Percentiles rank a stretch among this genome's conserved stretches.
phyloP scores from a whole-genome alignment of 129 eudicot genomes.

The Escallonia herrerae region DNA sequence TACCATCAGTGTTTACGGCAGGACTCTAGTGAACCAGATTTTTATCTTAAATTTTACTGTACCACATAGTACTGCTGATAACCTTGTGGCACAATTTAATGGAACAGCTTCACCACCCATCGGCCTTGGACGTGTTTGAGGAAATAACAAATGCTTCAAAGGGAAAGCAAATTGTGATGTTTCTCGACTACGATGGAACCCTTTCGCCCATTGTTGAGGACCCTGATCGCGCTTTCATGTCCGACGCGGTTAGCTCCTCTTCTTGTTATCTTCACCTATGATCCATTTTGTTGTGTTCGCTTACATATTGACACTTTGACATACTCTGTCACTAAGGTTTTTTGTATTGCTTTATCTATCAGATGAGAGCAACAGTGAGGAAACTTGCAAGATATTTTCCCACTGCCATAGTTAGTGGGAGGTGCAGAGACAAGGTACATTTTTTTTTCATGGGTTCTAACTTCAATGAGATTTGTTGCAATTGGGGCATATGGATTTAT shows the following conservation, averaged over 20 bases:
- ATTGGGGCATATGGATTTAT: background rate
- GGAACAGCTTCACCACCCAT: slow-evolving; percentile 71
- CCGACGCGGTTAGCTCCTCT: slow-evolving; percentile 52
- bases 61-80: background rate
- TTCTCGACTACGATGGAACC: slow-evolving; percentile 91
- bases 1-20: no score
- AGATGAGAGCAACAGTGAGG: slow-evolving; percentile 89
- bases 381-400: slow-evolving; percentile 83
- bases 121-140: slow-evolving; percentile 80
- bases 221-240: slow-evolving; percentile 94
- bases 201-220: slow-evolving; percentile 93
- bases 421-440: slow-evolving; percentile 82
- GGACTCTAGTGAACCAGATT: no score
- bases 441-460: background rate
- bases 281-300: background rate
- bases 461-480: no score
- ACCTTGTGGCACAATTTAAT: slow-evolving; percentile 13
- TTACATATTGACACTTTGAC: background rate
- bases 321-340: background rate
- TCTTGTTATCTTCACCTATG: background rate
- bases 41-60: no score
- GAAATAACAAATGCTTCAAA: slow-evolving; percentile 75
- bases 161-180: slow-evolving; percentile 93
- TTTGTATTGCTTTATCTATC: background rate
- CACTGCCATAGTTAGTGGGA: slow-evolving; percentile 94